A percentile compares a stretch with the other conserved stretches of the same genome.
Evolutionary conservation across 192 early-diverging fungal genomes (phyloP).

Genomic region (Entophlyctis luteolus): DNA sequence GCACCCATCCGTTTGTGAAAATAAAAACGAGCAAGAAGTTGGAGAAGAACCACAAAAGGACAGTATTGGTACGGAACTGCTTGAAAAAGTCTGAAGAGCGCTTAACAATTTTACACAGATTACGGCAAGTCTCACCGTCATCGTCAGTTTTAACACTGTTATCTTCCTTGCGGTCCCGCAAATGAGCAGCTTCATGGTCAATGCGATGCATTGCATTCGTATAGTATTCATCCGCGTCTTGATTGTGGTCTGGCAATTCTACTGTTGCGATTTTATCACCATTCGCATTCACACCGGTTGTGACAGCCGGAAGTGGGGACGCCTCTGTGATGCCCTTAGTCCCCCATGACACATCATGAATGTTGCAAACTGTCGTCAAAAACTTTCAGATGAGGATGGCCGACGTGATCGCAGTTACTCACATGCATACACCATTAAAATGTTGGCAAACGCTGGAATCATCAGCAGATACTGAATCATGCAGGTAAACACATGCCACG

Average conservation of each 20-base stretch:
- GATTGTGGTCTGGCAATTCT: constrained; percentile 63
- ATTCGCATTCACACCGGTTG: constrained; percentile 56
- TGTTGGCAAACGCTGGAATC: constrained; percentile 84
- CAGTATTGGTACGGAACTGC: constrained; percentile 48
- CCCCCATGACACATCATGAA: constrained; percentile 61
- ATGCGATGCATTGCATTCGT: constrained; percentile 62
- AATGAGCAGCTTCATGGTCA: constrained; percentile 30
- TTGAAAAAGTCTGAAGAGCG: constrained; percentile 49
- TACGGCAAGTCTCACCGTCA: constrained; percentile 34
- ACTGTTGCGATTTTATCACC: constrained; percentile 67
- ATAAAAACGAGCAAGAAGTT: constrained; percentile 43
- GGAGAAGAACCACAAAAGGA: constrained; percentile 44
- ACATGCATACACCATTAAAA: constrained; percentile 90
- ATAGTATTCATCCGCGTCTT: constrained; percentile 43
- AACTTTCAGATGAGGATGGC: too few relatives aligned
- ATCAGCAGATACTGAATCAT: constrained; percentile 78
- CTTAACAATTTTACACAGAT: too few relatives aligned
- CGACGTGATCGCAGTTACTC: too few relatives aligned
- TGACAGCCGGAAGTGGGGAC: constrained; percentile 66
- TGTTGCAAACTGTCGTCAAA: constrained; percentile 48
- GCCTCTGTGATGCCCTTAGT: constrained; percentile 61
- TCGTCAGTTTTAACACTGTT: constrained; percentile 25
- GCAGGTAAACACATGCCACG: constrained; percentile 47
- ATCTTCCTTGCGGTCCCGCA: constrained; percentile 55
- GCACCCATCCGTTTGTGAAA: constrained; percentile 36